Base-by-base conservation (phyloP, 495 filamentous ascomycete genomes). In the Penicillium silybi region DNA sequence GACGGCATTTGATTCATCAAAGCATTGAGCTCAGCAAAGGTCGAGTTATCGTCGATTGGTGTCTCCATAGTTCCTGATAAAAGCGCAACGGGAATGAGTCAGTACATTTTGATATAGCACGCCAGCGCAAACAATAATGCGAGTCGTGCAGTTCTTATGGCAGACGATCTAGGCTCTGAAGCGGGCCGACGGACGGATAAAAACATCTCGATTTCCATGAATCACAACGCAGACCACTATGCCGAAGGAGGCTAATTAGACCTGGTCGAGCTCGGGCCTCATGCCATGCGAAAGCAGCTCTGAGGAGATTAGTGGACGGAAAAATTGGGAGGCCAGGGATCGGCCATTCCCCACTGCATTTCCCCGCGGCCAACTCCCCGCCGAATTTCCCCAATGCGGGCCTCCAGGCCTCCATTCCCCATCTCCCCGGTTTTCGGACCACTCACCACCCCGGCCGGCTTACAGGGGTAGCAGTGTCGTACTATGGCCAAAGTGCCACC, bases 301-400 rank as follows among this genome's bases (percentile, higher is more conserved):
- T 15, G 6, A 25, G 17, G 6, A 11, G 4, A 18, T 54, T 20
- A 57, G 35, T 63, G 59, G 56, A 63, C 50, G 59, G 59, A 56
- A 55, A 58, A 62, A 57, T 39, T 50, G 18, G 6, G 16, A 20
- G 41, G 10, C 15, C 25, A 32, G 26, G 27, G 34, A 18, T 19
- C 18, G 19, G 23, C 38, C 41, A 32, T 42, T 48, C 55, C n/a
- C 52, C 38, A 38, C 41, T 44, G 29, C 7, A 18, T 19, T 39
- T 39, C 37, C 18, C 18, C 37, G 6, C 37, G 16, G 16, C 37
- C n/a, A n/a, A n/a, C 39, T 23, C 50, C 49, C 46, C 56, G 48
- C 51, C 23, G 16, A 50, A 52, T 56, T 62, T 50, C 59, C 54
- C 59, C 57, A 48, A 58, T 50, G 52, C n/a, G n/a, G n/a, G n/a